Evolutionary conservation across 495 filamentous ascomycete genomes (phyloP).

Genomic region (Penicillium ochrochloron): DNA sequence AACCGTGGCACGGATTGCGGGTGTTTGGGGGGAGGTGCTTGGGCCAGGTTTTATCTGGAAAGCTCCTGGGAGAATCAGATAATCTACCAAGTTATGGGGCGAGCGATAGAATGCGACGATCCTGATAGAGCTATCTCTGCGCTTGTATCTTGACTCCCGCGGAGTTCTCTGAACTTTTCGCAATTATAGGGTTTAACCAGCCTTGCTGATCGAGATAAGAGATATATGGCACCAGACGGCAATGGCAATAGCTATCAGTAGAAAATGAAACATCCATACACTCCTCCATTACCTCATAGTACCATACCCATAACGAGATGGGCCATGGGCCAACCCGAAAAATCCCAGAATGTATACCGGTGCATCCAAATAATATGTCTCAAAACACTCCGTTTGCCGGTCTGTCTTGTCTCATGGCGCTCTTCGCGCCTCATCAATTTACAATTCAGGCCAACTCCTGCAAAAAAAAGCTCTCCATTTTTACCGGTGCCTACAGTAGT

Average conservation of each 20-base stretch:
- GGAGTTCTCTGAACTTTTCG: background rate
- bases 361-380: background rate
- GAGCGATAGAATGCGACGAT: background rate
- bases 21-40: background rate
- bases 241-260: background rate
- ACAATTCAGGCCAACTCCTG: background rate
- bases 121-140: background rate
- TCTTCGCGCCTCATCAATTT: slow-evolving; percentile 6
- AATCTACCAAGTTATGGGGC: background rate
- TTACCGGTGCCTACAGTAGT: slow-evolving; percentile 1
- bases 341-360: background rate
- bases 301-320: background rate
- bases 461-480: background rate
- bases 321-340: slow-evolving; percentile 12
- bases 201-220: background rate
- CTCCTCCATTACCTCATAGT: background rate
- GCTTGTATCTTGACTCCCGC: background rate
- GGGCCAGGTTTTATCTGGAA: slow-evolving; percentile 7
- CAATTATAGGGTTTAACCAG: background rate
- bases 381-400: slow-evolving; percentile 1
- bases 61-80: background rate
- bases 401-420: slow-evolving; percentile 3
- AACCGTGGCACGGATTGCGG: slow-evolving; percentile 23
- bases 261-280: background rate
- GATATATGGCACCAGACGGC: background rate